These are phyloP conservation scores for Talaromyces stipitatus DNA, from an alignment of 495 filamentous ascomycete species.

Conservation along the genomic window DNA sequence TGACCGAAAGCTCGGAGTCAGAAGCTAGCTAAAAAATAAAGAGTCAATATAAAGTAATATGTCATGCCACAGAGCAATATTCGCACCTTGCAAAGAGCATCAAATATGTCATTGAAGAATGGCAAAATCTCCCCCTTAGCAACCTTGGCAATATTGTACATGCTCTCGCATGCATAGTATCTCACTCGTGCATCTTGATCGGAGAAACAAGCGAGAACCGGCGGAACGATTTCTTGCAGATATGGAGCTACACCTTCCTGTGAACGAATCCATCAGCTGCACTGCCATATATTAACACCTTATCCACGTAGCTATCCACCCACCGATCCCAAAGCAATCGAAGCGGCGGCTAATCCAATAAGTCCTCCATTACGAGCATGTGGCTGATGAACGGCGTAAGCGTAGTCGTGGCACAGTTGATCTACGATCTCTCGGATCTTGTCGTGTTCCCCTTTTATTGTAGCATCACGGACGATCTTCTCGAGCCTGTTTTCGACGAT, in stretches of 20 bases:
- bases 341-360: slow-evolving; percentile 92
- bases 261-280: background rate
- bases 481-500: slow-evolving; percentile 59
- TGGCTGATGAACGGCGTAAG: slow-evolving; percentile 94
- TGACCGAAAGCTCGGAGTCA: slow-evolving; percentile 92
- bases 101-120: slow-evolving; percentile 98
- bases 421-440: slow-evolving; percentile 78
- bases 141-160: slow-evolving; percentile 99
- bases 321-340: slow-evolving; percentile 90
- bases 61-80: slow-evolving; percentile 1
- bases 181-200: slow-evolving; percentile 97
- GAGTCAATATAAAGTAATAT: slow-evolving; percentile 11
- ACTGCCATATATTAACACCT: background rate
- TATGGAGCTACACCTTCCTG: slow-evolving; percentile 86
- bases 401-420: slow-evolving; percentile 95
- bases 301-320: slow-evolving; percentile 21
- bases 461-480: slow-evolving; percentile 79
- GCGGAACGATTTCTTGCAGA: slow-evolving; percentile 86
- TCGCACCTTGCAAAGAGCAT: slow-evolving; percentile 87
- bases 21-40: slow-evolving; percentile 59
- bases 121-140: slow-evolving; percentile 94
- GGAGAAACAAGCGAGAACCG: slow-evolving; percentile 95
- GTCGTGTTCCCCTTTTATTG: slow-evolving; percentile 66
- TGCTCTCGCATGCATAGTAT: slow-evolving; percentile 99
- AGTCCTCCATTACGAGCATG: slow-evolving; percentile 95